Base-by-base conservation (phyloP, 164 flowering plant species). In the Stephania yunnanensis region DNA sequence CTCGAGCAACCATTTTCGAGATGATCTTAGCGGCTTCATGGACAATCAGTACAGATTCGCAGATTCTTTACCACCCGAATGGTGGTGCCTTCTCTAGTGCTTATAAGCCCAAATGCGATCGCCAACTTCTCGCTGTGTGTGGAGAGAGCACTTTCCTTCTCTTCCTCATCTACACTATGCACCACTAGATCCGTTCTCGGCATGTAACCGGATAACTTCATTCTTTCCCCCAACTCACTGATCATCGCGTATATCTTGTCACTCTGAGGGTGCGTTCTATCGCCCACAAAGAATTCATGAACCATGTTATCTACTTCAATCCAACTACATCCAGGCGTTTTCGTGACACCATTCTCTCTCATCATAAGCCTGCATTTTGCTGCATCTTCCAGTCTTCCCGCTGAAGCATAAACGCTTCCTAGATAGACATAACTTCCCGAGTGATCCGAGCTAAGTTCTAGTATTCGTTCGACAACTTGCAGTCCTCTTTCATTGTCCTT, bases 91-190 rank as follows among this genome's bases (percentile, higher is more conserved):
- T 83, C 81, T 6, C 61, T 46, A 3, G 86, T 85, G 79, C 78
- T 82, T 10, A 85, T 79, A 36, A 85, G 80, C 48, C 86, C 87
- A 68, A 83, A 85, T 25, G 87, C 87, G 76, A 85, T 83, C 5
- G 87, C 87, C 69, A 83, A 48, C 81, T 78, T 85, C 82, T 85
- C 87, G 66, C 87, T 85, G 64, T 85, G 87, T 25, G 78, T 75
- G 12, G 80, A 79, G 19, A 83, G 71, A 20, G 77, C 83, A 45
- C 77, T 75, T 63, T 83, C 86, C 79, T 83, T 85, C 78, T 84
- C 87, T 74, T 82, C 87, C 76, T 84, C 85, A 29, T 81, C 80
- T 19, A 81, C 76, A 70, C 66, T 75, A 70, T 83, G 83, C 30
- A 76, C 46, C 77, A 81, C 87, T 20, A 80, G 79, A 48, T 72